Conservation (phyloP, 179 eudicot species). For the Heliamphora pulchella region DNA sequence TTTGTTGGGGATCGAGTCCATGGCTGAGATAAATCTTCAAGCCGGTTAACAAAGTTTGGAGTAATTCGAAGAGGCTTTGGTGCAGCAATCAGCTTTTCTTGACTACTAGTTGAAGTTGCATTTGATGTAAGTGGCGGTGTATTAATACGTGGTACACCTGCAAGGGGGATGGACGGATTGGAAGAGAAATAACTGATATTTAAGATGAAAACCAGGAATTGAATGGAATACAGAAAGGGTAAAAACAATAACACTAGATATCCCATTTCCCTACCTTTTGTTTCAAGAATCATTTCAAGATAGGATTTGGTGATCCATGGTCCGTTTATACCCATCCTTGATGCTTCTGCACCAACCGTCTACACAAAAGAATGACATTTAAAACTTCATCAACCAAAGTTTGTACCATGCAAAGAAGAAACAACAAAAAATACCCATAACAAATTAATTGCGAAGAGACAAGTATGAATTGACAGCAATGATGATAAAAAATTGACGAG, state of each 20-base stretch:
- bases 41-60: conserved; percentile 60
- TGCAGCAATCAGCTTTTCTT: conserved; percentile 58
- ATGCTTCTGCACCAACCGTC: conserved; percentile 85
- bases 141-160: conserved; percentile 95
- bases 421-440: no score
- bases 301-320: conserved; percentile 99
- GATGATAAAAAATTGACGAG: background rate
- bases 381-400: background rate
- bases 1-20: conserved; percentile 99
- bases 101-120: conserved; percentile 33
- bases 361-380: conserved; percentile 20
- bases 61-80: conserved; percentile 86
- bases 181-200: background rate
- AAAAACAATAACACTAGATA: background rate
- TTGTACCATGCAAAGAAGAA: no score
- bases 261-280: conserved; percentile 46
- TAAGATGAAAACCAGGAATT: conserved; percentile 3
- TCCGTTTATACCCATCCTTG: conserved; percentile 63
- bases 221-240: background rate
- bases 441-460: no score
- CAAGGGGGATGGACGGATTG: conserved; percentile 14
- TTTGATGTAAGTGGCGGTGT: conserved; percentile 75
- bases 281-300: conserved; percentile 91
- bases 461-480: no score
- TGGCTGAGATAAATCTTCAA: conserved; percentile 95